Conservation (phyloP, 345 rosid genomes). For the Citrus australasica region DNA sequence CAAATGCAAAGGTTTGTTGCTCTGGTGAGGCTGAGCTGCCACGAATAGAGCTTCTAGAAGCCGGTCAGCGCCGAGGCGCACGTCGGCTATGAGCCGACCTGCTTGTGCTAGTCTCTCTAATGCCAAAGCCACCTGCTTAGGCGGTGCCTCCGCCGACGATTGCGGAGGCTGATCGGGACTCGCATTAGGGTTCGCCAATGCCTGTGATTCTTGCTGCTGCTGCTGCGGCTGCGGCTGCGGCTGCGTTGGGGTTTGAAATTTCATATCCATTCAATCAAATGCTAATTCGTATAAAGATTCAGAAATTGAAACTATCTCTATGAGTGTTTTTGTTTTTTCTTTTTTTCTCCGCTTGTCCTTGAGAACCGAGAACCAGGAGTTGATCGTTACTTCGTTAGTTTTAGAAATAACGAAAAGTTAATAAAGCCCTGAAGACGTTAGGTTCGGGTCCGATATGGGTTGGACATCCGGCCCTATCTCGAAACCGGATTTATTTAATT, state of each 20-base stretch:
- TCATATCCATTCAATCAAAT: slow-evolving; percentile 12
- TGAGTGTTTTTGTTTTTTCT: too few relatives aligned
- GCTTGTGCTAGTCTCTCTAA: slow-evolving; percentile 93
- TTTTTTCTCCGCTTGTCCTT: too few relatives aligned
- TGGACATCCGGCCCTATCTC: too few relatives aligned
- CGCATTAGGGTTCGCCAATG: slow-evolving; percentile 24
- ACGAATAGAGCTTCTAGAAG: slow-evolving; percentile 83
- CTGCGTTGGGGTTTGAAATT: slow-evolving; percentile 16
- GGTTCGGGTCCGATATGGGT: too few relatives aligned
- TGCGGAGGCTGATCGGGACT: slow-evolving; percentile 17
- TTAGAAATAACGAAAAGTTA: too few relatives aligned
- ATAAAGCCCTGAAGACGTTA: too few relatives aligned
- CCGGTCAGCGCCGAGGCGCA: slow-evolving; percentile 87
- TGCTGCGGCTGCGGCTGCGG: slow-evolving; percentile 22
- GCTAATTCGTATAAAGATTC: neutral
- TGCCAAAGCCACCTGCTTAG: slow-evolving; percentile 91
- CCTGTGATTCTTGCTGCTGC: slow-evolving; percentile 33
- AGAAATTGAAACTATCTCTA: neutral
- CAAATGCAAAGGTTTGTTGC: slow-evolving; percentile 50
- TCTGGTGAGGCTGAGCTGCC: slow-evolving; percentile 65
- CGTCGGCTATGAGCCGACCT: slow-evolving; percentile 79
- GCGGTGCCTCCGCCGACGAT: slow-evolving; percentile 67
- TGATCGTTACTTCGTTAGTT: too few relatives aligned
- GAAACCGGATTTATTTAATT: too few relatives aligned
- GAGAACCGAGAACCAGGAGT: too few relatives aligned